phyloP scores from a whole-genome alignment of 2,329 filamentous ascomycete genomes.

The Exophiala xenobiotica region DNA sequence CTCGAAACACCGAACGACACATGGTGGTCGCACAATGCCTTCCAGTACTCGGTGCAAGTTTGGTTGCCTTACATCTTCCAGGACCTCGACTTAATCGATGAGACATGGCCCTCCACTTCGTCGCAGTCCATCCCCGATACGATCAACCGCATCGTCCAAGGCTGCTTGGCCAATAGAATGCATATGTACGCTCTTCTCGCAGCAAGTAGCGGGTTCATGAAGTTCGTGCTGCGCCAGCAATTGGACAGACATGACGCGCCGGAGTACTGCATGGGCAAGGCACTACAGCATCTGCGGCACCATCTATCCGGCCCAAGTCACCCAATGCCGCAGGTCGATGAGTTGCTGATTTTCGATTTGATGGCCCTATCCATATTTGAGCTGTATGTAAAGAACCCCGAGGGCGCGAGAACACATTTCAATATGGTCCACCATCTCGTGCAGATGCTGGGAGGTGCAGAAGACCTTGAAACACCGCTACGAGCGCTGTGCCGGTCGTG shows the following conservation, averaged over 20 bases:
- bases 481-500: conserved; percentile 13
- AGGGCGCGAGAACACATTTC: conserved; percentile 21
- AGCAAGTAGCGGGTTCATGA: conserved; percentile 15
- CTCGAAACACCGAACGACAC: conserved; percentile 18
- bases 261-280: conserved; percentile 23
- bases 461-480: conserved; percentile 7
- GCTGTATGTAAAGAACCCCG: conserved; percentile 18
- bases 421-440: conserved; percentile 21
- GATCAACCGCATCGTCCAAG: conserved; percentile 18
- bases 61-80: conserved; percentile 20
- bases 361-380: conserved; percentile 19
- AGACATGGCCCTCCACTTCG: neutral
- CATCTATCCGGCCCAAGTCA: conserved; percentile 3
- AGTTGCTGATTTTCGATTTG: conserved; percentile 22
- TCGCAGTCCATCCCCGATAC: conserved; percentile 11
- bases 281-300: conserved; percentile 17
- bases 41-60: conserved; percentile 11
- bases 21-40: conserved; percentile 17
- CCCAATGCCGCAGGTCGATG: conserved; percentile 2
- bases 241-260: conserved; percentile 15
- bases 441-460: conserved; percentile 9
- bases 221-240: conserved; percentile 14
- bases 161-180: conserved; percentile 18
- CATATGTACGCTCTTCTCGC: conserved; percentile 26
- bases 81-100: conserved; percentile 14